These are phyloP conservation scores for Teratosphaeria viscida DNA, from an alignment of 2,329 filamentous ascomycete genomes.

Conservation along the genomic window DNA sequence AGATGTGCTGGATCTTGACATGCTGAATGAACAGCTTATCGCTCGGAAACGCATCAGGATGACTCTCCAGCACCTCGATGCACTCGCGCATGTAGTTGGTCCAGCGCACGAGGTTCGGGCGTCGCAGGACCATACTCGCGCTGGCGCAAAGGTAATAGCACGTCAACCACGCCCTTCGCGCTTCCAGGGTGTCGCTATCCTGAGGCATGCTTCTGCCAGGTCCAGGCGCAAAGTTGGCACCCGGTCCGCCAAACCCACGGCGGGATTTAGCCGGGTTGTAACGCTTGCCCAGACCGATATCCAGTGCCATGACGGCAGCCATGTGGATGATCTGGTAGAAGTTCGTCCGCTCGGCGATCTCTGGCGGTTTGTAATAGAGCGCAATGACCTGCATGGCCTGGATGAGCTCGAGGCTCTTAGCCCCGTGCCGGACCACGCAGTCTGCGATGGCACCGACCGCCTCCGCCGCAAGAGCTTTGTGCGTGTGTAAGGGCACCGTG, in stretches of 20 bases:
- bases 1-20: slow-evolving; percentile 48
- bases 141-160: slow-evolving; percentile 53
- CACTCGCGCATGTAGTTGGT: slow-evolving; percentile 54
- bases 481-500: slow-evolving; percentile 42
- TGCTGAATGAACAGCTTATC: slow-evolving; percentile 48
- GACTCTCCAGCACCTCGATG: slow-evolving; percentile 45
- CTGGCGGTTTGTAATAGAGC: slow-evolving; percentile 79
- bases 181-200: slow-evolving; percentile 45
- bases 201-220: slow-evolving; percentile 18
- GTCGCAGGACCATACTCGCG: slow-evolving; percentile 47
- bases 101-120: slow-evolving; percentile 50
- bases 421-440: slow-evolving; percentile 60
- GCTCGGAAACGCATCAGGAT: slow-evolving; percentile 46
- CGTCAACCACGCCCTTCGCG: slow-evolving; percentile 48
- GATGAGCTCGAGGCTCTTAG: slow-evolving; percentile 74
- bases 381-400: slow-evolving; percentile 65
- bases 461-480: slow-evolving; percentile 55
- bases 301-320: slow-evolving; percentile 70
- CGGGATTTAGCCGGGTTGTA: slow-evolving; percentile 28
- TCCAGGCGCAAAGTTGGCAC: slow-evolving; percentile 22
- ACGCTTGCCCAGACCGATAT: slow-evolving; percentile 63
- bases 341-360: slow-evolving; percentile 75
- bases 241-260: slow-evolving; percentile 26
- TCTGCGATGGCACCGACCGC: slow-evolving; percentile 65
- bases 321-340: slow-evolving; percentile 82